Percentiles rank a stretch among this genome's conserved stretches.
Evolutionary conservation across 768 basidiomycete genomes (phyloP).

Genomic region (Galerina sulciceps): DNA sequence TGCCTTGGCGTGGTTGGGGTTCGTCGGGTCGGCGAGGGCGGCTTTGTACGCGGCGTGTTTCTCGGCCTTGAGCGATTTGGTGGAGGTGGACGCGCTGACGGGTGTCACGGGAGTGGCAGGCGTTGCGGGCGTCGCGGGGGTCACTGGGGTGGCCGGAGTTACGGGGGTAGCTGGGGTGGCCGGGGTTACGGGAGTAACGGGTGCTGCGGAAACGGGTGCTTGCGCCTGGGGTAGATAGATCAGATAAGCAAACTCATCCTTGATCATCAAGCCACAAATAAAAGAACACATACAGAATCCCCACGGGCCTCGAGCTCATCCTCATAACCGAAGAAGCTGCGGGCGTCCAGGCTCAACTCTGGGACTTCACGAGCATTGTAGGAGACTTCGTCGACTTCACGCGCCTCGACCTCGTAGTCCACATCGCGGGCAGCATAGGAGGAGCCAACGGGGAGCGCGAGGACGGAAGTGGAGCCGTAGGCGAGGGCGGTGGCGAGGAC

Average conservation of each 20-base stretch:
- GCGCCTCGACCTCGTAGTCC: constrained; percentile 15
- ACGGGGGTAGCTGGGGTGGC: constrained; percentile 4
- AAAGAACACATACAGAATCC: constrained; percentile 6
- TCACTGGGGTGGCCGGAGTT: neutral
- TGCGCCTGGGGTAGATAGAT: neutral
- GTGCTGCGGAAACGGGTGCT: neutral
- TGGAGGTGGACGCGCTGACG: constrained; percentile 9
- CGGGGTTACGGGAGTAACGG: constrained; percentile 6
- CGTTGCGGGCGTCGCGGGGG: neutral
- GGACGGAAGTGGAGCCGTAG: constrained; percentile 18
- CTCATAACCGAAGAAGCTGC: constrained; percentile 16
- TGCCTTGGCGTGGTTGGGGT: constrained; percentile 17
- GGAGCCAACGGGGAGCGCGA: constrained; percentile 18
- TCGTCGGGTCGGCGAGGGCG: constrained; percentile 13
- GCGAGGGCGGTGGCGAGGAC: constrained; percentile 24
- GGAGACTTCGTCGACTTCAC: constrained; percentile 18
- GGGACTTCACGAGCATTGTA: constrained; percentile 20
- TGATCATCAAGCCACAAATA: too few relatives aligned
- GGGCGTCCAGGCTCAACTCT: constrained; percentile 16
- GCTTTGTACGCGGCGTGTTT: constrained; percentile 12
- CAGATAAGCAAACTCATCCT: neutral
- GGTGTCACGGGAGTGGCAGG: neutral
- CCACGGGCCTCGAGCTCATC: constrained; percentile 17
- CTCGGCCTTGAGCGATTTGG: constrained; percentile 8
- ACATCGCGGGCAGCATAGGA: constrained; percentile 14